Conservation (phyloP, 2,329 filamentous ascomycete species). For the Trichoderma gracile region DNA sequence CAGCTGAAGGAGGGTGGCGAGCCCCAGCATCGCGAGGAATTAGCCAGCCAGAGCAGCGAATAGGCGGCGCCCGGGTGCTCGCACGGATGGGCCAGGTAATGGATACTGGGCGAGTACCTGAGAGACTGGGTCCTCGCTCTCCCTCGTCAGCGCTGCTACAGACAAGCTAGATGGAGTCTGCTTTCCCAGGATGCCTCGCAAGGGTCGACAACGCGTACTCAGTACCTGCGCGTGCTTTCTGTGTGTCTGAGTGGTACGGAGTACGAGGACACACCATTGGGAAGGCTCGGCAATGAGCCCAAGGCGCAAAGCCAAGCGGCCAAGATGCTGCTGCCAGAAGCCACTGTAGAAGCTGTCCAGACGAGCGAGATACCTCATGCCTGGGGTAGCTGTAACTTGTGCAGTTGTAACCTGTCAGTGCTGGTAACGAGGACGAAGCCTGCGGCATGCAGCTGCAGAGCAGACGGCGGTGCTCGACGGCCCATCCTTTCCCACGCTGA, state of each 20-base stretch:
- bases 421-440: no score
- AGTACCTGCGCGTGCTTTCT: neutral
- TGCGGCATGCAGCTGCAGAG: no score
- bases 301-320: neutral
- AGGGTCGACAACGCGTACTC: neutral
- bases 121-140: neutral
- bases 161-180: no score
- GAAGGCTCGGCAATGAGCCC: neutral
- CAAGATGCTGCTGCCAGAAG: neutral
- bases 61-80: slow-evolving; percentile 6
- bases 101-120: neutral
- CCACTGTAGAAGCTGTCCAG: neutral
- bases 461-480: no score
- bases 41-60: slow-evolving; percentile 11
- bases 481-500: neutral
- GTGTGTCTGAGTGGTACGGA: neutral
- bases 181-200: neutral
- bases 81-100: neutral
- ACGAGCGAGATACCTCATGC: neutral
- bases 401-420: no score
- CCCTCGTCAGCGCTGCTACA: neutral
- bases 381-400: no score
- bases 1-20: slow-evolving; percentile 25
- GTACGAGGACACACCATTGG: neutral
- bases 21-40: slow-evolving; percentile 11